These are phyloP conservation scores for Collybia sp. DNA, from an alignment of 768 basidiomycete species.

Conservation along the genomic window DNA sequence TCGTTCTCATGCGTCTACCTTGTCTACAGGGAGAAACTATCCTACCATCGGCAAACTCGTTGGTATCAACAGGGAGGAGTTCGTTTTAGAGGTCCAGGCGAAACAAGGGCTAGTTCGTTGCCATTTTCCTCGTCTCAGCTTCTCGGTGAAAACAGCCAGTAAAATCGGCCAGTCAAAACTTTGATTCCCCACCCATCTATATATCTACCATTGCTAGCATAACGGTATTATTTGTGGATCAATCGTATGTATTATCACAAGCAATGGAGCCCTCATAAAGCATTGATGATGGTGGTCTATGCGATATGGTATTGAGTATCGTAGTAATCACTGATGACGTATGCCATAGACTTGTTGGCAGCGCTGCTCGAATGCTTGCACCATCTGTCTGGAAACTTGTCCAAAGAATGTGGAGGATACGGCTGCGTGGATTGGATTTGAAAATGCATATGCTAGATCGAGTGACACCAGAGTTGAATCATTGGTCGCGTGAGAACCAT, in stretches of 20 bases:
- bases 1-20: neutral
- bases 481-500: constrained; percentile 5
- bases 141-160: constrained; percentile 17
- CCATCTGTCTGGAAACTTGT: constrained; percentile 84
- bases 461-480: constrained; percentile 79
- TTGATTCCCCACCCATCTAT: too few species aligned
- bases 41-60: constrained; percentile 47
- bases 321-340: too few species aligned
- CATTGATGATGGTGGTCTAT: too few species aligned
- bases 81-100: constrained; percentile 42
- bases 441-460: constrained; percentile 82
- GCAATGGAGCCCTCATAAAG: too few species aligned
- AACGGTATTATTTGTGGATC: too few species aligned
- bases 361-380: constrained; percentile 86
- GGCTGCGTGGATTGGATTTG: constrained; percentile 79
- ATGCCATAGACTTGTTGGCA: constrained; percentile 69
- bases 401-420: constrained; percentile 85
- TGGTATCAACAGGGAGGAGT: constrained; percentile 41
- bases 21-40: constrained; percentile 28
- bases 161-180: neutral
- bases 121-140: constrained; percentile 51
- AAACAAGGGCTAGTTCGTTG: constrained; percentile 34
- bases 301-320: too few species aligned
- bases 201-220: too few species aligned
- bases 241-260: too few species aligned